Conservation (phyloP, 495 filamentous ascomycete species). For the Letharia lupina region DNA sequence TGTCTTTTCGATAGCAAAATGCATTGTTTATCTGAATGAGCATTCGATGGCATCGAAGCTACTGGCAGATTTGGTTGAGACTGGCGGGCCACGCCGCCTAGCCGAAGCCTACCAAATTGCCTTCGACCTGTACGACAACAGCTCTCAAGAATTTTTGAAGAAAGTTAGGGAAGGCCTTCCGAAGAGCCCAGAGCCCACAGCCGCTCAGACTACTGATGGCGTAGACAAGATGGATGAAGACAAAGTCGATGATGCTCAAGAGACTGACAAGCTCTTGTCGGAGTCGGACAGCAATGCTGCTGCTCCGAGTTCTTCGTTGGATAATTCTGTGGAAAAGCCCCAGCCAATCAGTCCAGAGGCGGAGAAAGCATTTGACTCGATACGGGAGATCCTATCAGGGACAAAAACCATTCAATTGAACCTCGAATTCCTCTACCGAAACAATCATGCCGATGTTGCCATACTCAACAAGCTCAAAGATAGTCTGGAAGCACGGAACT, state of each 20-base stretch:
- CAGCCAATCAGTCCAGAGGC: constrained; percentile 37
- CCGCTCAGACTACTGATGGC: constrained; percentile 24
- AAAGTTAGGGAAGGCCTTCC: constrained; percentile 81
- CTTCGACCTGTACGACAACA: constrained; percentile 96
- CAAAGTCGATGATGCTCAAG: constrained; percentile 40
- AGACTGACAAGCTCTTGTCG: constrained; percentile 45
- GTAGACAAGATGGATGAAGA: constrained; percentile 38
- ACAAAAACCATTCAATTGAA: constrained; percentile 89
- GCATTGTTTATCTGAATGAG: constrained; percentile 91
- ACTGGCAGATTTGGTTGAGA: constrained; percentile 70
- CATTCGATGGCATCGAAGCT: constrained; percentile 86
- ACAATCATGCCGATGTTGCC: constrained; percentile 76
- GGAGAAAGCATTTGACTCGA: constrained; percentile 60
- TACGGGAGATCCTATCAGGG: constrained; percentile 80
- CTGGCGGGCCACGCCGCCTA: constrained; percentile 64
- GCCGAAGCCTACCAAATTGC: constrained; percentile 94
- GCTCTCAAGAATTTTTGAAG: constrained; percentile 89
- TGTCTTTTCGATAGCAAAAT: constrained; percentile 97
- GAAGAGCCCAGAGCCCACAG: constrained; percentile 29
- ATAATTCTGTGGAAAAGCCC: constrained; percentile 38
- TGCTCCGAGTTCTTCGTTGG: constrained; percentile 28
- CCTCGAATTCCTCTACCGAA: constrained; percentile 91
- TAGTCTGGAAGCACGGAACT: constrained; percentile 89
- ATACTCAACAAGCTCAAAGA: constrained; percentile 95
- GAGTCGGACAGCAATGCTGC: constrained; percentile 31